These are phyloP conservation scores for Fusarium irregulare DNA, from an alignment of 2,329 filamentous ascomycete genomes.

Conservation along the genomic window DNA sequence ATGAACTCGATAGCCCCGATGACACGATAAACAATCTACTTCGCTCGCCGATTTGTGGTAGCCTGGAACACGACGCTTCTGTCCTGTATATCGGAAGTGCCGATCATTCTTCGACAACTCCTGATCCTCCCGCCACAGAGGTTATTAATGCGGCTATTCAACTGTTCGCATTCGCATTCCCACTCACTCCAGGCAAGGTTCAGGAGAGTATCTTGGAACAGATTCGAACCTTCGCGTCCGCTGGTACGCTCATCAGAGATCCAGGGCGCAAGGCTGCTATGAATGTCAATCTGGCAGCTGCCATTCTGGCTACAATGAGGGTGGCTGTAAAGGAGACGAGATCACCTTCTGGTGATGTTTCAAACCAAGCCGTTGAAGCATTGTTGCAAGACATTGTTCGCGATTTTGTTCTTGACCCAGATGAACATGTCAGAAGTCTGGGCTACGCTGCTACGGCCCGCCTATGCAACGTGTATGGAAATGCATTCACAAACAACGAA, in stretches of 20 bases:
- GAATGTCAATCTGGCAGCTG: conserved; percentile 87
- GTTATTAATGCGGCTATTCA: conserved; percentile 95
- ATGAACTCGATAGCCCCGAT: conserved; percentile 70
- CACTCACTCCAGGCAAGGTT: conserved; percentile 87
- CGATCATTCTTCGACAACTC: conserved; percentile 59
- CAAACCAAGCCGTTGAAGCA: conserved; percentile 80
- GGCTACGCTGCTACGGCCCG: conserved; percentile 88
- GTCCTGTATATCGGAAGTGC: conserved; percentile 73
- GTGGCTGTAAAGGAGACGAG: conserved; percentile 85
- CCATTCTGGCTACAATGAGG: conserved; percentile 82
- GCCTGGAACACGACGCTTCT: conserved; percentile 89
- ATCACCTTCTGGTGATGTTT: conserved; percentile 78
- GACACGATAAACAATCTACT: conserved; percentile 71
- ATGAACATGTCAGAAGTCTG: conserved; percentile 86
- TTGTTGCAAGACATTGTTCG: conserved; percentile 80
- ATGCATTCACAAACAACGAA: conserved; percentile 86
- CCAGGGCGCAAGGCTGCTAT: conserved; percentile 90
- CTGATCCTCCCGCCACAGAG: conserved; percentile 88
- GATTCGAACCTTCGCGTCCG: conserved; percentile 87
- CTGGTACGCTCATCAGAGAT: conserved; percentile 82
- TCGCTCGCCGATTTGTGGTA: conserved; percentile 80
- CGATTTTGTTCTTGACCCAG: conserved; percentile 82
- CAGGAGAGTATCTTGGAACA: conserved; percentile 97
- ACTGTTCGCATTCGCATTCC: conserved; percentile 90
- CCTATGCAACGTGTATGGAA: conserved; percentile 86